Evolutionary conservation across 495 filamentous ascomycete genomes (phyloP), one percentile per base, ranked within the genome.

Genomic region (Entonaema liquescens): DNA sequence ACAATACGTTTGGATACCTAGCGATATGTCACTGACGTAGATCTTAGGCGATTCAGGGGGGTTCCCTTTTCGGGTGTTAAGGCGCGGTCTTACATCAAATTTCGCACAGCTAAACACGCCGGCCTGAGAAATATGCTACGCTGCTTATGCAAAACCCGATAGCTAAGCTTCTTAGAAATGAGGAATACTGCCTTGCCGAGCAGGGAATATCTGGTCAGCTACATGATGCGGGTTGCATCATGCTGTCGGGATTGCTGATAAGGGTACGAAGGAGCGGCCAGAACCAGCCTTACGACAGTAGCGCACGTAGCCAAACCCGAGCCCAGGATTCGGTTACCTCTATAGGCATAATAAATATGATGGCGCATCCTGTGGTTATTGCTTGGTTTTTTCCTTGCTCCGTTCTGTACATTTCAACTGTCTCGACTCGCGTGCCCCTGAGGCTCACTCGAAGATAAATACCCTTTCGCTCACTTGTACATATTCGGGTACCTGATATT

Each of bases 1-100:
- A 21, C 0, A 12, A 21, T 17, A 3, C 7, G 19, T 5, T 21
- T 13, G 35, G 19, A 21, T 8, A 5, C 33, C 40, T 11, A 28
- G 47, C 21, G 28, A 31, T 21, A 13, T 50, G 26, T 50, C 57
- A 21, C 62, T n/a, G 55, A 35, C 36, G 38, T 17, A 3, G 21
- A 31, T n/a, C 28, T 47, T 23, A 12, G 21, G 50, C 19, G 33
- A 57, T 31, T 29, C 38, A 25, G 15, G 13, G 8, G 5, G 61
- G 21, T 65, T 71, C 19, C 68, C 55, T 17, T 53, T 71, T 59
- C 28, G 0, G 62, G 68, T 57, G 11, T 13, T 40, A 71, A 71
- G 56, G 21, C 26, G 62, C 68, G 68, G 64, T 65, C 47, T 57
- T 25, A 56, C 61, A 56, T 4, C 5, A 44, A 26, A 21, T 44